These are phyloP conservation scores for Incumbomyces lentus DNA, from an alignment of 2,329 filamentous ascomycete species.

Conservation along the genomic window DNA sequence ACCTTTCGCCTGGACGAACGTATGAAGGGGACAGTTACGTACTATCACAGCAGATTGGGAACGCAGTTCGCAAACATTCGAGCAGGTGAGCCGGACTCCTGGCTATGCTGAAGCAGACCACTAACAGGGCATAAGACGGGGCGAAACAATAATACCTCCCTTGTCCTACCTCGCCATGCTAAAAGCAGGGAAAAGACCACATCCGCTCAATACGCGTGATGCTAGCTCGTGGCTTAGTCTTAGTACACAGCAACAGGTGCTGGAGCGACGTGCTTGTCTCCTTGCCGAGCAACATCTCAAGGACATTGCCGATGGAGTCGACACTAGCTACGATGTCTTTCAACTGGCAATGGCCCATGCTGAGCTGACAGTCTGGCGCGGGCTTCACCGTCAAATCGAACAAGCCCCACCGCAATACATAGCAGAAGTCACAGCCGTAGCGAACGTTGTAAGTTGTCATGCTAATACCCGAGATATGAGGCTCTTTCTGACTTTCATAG, in stretches of 20 bases:
- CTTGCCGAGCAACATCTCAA: conserved; percentile 19
- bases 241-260: conserved; percentile 15
- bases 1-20: conserved; percentile 17
- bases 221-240: conserved; percentile 5
- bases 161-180: conserved; percentile 18
- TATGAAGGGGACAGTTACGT: conserved; percentile 35
- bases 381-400: conserved; percentile 10
- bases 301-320: conserved; percentile 14
- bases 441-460: conserved; percentile 12
- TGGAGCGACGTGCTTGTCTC: conserved; percentile 15
- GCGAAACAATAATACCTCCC: conserved; percentile 15
- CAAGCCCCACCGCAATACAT: conserved; percentile 7
- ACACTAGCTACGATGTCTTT: conserved; percentile 20
- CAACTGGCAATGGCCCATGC: conserved; percentile 23
- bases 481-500: conserved; percentile 2
- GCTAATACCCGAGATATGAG: background rate
- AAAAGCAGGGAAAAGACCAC: background rate
- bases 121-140: conserved; percentile 5
- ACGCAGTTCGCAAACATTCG: conserved; percentile 20
- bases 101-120: background rate
- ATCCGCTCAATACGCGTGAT: background rate
- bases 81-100: conserved; percentile 2
- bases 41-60: conserved; percentile 29
- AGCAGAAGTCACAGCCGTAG: conserved; percentile 8
- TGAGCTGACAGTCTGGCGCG: conserved; percentile 20